These are phyloP conservation scores for Corymbia citriodora DNA, from an alignment of 441 rosid genomes.

Conservation along the genomic window DNA sequence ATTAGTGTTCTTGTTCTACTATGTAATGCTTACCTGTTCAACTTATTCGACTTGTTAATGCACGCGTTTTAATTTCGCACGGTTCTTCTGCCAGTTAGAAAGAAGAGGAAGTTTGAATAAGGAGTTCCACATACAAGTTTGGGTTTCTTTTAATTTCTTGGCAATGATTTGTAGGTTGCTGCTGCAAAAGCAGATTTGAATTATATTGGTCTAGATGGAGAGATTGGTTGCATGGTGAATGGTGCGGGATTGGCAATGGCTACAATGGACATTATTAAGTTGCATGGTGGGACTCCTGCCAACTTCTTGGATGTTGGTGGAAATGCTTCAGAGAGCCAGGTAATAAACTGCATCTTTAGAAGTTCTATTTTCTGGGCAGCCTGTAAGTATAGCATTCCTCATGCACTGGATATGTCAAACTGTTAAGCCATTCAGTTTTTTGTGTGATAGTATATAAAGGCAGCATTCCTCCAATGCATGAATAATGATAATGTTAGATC, in stretches of 20 bases:
- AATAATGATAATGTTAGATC: background rate
- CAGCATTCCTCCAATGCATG: background rate
- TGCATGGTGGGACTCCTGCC: conserved; percentile 99
- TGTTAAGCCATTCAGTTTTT: background rate
- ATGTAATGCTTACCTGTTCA: background rate
- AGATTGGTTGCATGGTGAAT: conserved; percentile 99
- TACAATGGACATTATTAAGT: conserved; percentile 93
- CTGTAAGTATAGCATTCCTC: background rate
- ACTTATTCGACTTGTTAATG: background rate
- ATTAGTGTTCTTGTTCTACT: background rate
- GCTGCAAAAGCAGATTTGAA: conserved; percentile 96
- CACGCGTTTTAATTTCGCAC: background rate
- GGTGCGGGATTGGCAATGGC: conserved; percentile 99
- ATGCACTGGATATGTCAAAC: background rate
- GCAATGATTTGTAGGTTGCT: conserved; percentile 46
- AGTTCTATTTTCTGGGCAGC: background rate
- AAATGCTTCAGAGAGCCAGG: conserved; percentile 97
- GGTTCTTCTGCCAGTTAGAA: background rate
- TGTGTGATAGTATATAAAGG: background rate
- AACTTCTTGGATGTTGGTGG: conserved; percentile 98
- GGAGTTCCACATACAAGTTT: background rate
- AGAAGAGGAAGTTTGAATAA: background rate
- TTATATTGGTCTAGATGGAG: conserved; percentile 96
- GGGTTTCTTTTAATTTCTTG: background rate
- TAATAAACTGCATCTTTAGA: conserved; percentile 17